Evolutionary conservation across 2,329 filamentous ascomycete genomes (phyloP).

Genomic region (Neonectria coccinea): DNA sequence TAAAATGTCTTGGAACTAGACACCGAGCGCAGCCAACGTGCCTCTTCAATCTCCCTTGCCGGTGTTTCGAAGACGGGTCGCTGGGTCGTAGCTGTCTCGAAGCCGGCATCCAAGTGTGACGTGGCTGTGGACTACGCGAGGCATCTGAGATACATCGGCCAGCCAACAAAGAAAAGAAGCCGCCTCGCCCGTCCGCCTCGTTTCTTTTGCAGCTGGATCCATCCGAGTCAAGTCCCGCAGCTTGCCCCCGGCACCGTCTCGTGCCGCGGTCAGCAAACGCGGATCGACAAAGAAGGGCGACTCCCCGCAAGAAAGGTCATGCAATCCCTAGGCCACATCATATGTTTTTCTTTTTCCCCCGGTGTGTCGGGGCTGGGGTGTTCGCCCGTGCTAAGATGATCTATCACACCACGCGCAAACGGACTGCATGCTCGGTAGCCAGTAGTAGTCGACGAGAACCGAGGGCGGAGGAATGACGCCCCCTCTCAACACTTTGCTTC

Average conservation of each 20-base stretch:
- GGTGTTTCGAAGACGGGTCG: background rate
- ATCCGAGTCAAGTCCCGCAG: slow-evolving; percentile 2
- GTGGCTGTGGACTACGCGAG: background rate
- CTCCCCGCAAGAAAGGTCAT: background rate
- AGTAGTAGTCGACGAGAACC: slow-evolving; percentile 11
- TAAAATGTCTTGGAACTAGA: background rate
- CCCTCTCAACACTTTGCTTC: slow-evolving; percentile 4
- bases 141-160: background rate
- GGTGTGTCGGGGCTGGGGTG: slow-evolving; percentile 1
- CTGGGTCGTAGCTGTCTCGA: background rate
- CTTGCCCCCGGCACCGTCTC: background rate
- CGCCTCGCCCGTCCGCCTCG: background rate
- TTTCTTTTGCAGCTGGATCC: slow-evolving; percentile 11
- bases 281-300: background rate
- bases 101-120: background rate
- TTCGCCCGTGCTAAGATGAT: slow-evolving; percentile 20
- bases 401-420: slow-evolving; percentile 16
- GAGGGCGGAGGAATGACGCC: background rate
- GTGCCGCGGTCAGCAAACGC: background rate
- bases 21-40: background rate
- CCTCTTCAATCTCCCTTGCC: no score
- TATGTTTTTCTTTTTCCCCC: slow-evolving; percentile 13
- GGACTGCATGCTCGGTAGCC: slow-evolving; percentile 15
- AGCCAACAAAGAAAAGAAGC: background rate
- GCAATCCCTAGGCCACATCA: slow-evolving; percentile 11